Evolutionary conservation across 805 yeast genomes (phyloP).

Genomic region (Candida odintsovae): DNA sequence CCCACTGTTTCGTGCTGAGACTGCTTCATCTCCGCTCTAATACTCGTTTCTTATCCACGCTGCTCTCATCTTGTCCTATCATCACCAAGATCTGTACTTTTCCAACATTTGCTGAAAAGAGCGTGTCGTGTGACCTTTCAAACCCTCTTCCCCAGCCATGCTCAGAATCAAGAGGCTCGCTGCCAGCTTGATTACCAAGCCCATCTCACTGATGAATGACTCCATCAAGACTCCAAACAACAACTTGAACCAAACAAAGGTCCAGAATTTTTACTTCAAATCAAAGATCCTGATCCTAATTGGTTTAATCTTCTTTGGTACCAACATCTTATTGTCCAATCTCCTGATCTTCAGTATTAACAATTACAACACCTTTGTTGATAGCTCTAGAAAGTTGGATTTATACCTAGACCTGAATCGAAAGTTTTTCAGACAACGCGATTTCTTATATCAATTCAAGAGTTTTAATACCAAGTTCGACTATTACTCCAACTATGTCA

Average conservation of each 20-base stretch:
- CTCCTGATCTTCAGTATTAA: slow-evolving; percentile 14
- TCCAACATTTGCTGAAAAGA: no score
- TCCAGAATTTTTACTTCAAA: slow-evolving; percentile 16
- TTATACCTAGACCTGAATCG: slow-evolving; percentile 15
- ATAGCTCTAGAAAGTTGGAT: slow-evolving; percentile 14
- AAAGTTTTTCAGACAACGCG: slow-evolving; percentile 15
- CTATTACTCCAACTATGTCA: slow-evolving; percentile 3
- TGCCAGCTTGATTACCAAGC: not conserved
- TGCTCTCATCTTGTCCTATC: no score
- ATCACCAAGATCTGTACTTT: not conserved
- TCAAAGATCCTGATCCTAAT: slow-evolving; percentile 18
- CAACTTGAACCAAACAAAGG: not conserved
- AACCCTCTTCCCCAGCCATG: not conserved
- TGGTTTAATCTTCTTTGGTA: slow-evolving; percentile 16
- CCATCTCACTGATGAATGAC: not conserved
- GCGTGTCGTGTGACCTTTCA: not conserved
- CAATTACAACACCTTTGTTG: slow-evolving; percentile 17
- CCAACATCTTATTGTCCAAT: slow-evolving; percentile 16
- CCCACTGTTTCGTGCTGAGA: no score
- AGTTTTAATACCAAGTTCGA: slow-evolving; percentile 3
- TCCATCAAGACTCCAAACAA: not conserved
- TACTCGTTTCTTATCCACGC: not conserved
- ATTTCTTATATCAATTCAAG: slow-evolving; percentile 17
- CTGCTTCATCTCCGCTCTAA: not conserved
- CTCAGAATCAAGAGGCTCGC: not conserved